These are phyloP conservation scores for Haplosporangium gracile DNA, from an alignment of 192 early-diverging fungal species.

Conservation along the genomic window DNA sequence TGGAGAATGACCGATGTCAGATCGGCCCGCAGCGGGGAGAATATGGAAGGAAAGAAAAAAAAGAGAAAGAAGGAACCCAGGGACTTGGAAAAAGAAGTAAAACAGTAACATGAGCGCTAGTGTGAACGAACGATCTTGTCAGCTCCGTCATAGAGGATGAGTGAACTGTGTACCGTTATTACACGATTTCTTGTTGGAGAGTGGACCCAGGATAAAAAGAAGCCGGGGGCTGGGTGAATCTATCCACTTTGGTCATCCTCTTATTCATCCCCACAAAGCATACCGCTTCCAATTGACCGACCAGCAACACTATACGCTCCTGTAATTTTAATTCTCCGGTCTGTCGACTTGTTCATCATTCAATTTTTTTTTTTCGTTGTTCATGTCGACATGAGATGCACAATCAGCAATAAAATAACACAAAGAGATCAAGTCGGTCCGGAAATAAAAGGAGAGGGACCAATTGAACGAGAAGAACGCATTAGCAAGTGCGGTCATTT, in stretches of 20 bases:
- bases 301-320: neutral
- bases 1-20: neutral
- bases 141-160: neutral
- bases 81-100: neutral
- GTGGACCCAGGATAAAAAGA: slow-evolving; percentile 7
- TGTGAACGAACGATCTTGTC: too few species aligned
- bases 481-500: neutral
- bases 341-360: neutral
- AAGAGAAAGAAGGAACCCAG: neutral
- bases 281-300: neutral
- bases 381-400: slow-evolving; percentile 1
- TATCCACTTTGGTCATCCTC: too few species aligned
- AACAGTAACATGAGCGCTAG: neutral
- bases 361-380: neutral
- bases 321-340: neutral
- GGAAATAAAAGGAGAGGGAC: neutral
- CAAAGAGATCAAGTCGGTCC: neutral
- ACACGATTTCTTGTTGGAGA: too few species aligned
- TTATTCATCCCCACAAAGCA: neutral
- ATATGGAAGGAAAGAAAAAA: neutral
- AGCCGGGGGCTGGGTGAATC: neutral
- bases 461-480: neutral
- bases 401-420: neutral
- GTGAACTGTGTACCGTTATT: too few species aligned
- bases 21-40: slow-evolving; percentile 7